phyloP scores from a whole-genome alignment of 305 asterid species.

The Fraxinus greggii region DNA sequence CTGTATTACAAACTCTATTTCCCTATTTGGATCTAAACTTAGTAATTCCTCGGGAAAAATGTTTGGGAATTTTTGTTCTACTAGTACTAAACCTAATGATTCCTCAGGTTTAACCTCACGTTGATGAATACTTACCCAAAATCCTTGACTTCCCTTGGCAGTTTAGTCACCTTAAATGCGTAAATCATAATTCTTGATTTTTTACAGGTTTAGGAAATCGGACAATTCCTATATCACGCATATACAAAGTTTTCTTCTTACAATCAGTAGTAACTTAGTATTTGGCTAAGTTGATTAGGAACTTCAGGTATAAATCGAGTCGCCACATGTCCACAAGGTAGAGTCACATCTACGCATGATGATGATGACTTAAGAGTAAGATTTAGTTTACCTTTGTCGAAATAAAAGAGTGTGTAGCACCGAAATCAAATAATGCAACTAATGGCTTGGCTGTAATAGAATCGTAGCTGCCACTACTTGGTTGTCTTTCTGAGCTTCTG shows the following conservation, averaged over 20 bases:
- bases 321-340: too few relatives aligned
- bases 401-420: too few relatives aligned
- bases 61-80: background rate
- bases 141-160: background rate
- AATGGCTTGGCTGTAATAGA: too few relatives aligned
- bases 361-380: too few relatives aligned
- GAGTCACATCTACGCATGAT: too few relatives aligned
- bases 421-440: too few relatives aligned
- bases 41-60: background rate
- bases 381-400: too few relatives aligned
- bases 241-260: background rate
- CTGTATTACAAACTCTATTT: too few relatives aligned
- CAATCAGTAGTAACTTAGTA: background rate
- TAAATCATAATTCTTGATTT: background rate
- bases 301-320: too few relatives aligned
- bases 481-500: too few relatives aligned
- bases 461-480: too few relatives aligned
- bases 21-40: background rate
- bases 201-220: background rate
- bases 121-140: background rate
- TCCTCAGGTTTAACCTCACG: background rate
- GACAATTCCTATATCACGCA: too few relatives aligned
- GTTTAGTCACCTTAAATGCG: background rate
- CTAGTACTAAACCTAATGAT: background rate
- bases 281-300: background rate